phyloP scores from a whole-genome alignment of 1,284 basidiomycete genomes.

The Boletus holoroseus region DNA sequence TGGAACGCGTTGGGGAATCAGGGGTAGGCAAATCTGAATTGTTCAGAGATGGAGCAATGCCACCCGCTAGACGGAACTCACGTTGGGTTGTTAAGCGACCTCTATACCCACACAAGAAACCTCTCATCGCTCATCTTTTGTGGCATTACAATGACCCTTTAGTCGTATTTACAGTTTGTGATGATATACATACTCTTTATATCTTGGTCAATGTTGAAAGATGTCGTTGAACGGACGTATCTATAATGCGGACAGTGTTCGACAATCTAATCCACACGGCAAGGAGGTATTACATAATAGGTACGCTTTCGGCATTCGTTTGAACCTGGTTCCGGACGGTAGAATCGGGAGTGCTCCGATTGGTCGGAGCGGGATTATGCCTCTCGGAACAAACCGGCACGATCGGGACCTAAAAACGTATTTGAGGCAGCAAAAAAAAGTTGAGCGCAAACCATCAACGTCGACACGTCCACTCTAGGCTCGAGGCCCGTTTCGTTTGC shows the following conservation, averaged over 20 bases:
- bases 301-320: too few relatives aligned
- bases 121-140: background rate
- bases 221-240: background rate
- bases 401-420: conserved; percentile 24
- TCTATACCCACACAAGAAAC: conserved; percentile 1
- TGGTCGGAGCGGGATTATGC: conserved; percentile 15
- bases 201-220: background rate
- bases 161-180: conserved; percentile 5
- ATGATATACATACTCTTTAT: background rate
- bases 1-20: conserved; percentile 2
- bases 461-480: conserved; percentile 8
- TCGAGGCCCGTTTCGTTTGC: conserved; percentile 1
- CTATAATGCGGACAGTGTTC: background rate
- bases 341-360: conserved; percentile 19
- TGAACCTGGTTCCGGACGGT: too few relatives aligned
- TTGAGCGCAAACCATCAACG: background rate
- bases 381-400: conserved; percentile 29
- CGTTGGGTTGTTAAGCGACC: background rate
- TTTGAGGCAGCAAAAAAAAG: conserved; percentile 17
- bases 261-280: too few relatives aligned
- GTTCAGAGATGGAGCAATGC: background rate
- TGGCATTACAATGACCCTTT: background rate
- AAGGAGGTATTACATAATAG: too few relatives aligned
- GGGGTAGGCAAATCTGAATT: conserved; percentile 7
- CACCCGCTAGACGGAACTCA: background rate